Percentiles rank a stretch among this genome's conserved stretches.
phyloP scores from a whole-genome alignment of 352 stramenopile species.

The Achlya hypogyna region DNA sequence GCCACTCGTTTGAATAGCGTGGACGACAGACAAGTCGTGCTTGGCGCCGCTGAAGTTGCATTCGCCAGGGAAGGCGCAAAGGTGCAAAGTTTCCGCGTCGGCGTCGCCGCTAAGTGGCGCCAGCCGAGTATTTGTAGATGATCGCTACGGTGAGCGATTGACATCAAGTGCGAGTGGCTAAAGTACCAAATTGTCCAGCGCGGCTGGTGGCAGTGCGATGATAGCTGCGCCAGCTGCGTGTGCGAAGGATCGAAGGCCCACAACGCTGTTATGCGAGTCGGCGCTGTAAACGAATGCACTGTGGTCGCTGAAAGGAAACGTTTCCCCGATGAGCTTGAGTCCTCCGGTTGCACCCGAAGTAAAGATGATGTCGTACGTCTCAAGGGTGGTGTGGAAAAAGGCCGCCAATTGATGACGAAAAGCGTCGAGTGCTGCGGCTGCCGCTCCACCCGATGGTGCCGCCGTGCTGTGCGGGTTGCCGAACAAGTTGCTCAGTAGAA shows the following conservation, averaged over 20 bases:
- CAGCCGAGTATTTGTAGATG: neutral
- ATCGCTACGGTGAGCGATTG: too few relatives aligned
- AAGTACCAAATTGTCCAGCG: conserved; percentile 32
- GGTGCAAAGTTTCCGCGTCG: conserved; percentile 15
- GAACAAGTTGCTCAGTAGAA: conserved; percentile 44
- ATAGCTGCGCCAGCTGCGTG: conserved; percentile 23
- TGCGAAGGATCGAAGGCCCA: conserved; percentile 51
- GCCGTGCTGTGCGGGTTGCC: conserved; percentile 57
- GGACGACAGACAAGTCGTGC: conserved; percentile 38
- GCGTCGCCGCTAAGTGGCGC: neutral
- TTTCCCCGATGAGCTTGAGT: conserved; percentile 75
- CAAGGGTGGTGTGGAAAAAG: conserved; percentile 58
- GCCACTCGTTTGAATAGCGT: conserved; percentile 24
- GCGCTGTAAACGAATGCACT: conserved; percentile 51
- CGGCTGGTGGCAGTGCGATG: conserved; percentile 29
- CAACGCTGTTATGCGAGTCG: conserved; percentile 64
- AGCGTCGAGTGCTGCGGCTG: conserved; percentile 33
- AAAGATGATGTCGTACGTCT: conserved; percentile 76
- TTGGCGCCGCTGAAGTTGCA: conserved; percentile 67
- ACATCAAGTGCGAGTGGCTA: neutral
- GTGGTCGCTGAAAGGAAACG: conserved; percentile 52
- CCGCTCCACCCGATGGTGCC: conserved; percentile 29
- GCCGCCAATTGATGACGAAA: conserved; percentile 41
- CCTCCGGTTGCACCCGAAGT: conserved; percentile 72
- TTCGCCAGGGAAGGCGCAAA: conserved; percentile 66